Evolutionary conservation across 768 basidiomycete genomes (phyloP).

Genomic region (Leucocoprinus sp.): DNA sequence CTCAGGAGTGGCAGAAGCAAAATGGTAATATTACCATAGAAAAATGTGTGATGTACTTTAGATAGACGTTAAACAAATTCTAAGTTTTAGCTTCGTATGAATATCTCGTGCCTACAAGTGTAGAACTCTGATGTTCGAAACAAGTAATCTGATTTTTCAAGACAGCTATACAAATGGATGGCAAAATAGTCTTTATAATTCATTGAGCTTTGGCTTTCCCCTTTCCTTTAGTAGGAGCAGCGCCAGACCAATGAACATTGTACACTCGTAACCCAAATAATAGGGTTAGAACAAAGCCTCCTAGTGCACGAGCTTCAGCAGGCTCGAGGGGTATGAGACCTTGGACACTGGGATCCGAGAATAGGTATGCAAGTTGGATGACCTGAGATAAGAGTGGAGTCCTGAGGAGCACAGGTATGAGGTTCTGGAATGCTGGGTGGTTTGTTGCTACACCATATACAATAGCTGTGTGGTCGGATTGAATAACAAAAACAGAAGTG

Average conservation of each 20-base stretch:
- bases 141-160: not conserved
- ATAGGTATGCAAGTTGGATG: not conserved
- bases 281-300: not conserved
- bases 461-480: no score
- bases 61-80: no score
- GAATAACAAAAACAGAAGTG: not conserved
- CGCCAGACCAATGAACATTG: conserved; percentile 6
- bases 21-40: not conserved
- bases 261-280: conserved; percentile 7
- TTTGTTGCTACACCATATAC: conserved; percentile 7
- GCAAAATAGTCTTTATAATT: not conserved
- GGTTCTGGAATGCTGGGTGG: conserved; percentile 2
- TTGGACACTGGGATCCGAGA: not conserved
- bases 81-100: no score
- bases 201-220: not conserved
- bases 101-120: no score
- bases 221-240: not conserved
- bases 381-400: not conserved
- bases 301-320: conserved; percentile 4
- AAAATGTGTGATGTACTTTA: not conserved
- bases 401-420: conserved; percentile 1
- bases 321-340: not conserved
- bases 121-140: no score
- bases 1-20: not conserved
- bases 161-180: no score